phyloP scores from a whole-genome alignment of 2,329 filamentous ascomycete species.

The Simplicillium sp. region DNA sequence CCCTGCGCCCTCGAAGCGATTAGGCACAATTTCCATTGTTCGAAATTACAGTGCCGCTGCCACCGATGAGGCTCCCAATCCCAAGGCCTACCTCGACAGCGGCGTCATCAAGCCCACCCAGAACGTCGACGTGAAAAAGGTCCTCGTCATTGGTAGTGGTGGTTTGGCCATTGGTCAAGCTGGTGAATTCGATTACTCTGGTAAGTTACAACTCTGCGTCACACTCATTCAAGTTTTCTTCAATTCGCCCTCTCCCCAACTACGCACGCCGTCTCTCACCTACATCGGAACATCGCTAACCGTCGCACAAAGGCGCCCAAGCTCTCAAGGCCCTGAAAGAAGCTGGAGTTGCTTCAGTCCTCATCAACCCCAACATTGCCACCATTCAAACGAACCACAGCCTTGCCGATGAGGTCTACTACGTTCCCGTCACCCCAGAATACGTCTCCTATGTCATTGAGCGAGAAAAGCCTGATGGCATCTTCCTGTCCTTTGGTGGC shows the following conservation, averaged over 20 bases:
- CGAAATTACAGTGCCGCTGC: constrained; percentile 31
- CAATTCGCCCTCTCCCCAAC: constrained; percentile 3
- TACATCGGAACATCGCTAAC: not conserved
- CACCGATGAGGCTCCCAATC: constrained; percentile 63
- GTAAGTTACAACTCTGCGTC: constrained; percentile 48
- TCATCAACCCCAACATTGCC: constrained; percentile 97
- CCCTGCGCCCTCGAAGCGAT: constrained; percentile 28
- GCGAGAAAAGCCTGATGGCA: constrained; percentile 88
- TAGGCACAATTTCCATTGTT: constrained; percentile 35
- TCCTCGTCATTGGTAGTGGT: constrained; percentile 90
- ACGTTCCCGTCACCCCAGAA: constrained; percentile 93
- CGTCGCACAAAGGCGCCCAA: constrained; percentile 62
- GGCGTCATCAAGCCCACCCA: constrained; percentile 73
- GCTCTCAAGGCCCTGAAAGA: constrained; percentile 96
- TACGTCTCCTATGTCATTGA: constrained; percentile 98
- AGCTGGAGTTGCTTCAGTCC: constrained; percentile 79
- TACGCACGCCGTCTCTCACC: not conserved
- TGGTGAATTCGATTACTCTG: constrained; percentile 97
- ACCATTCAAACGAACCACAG: constrained; percentile 97
- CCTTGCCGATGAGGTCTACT: constrained; percentile 95
- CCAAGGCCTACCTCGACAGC: constrained; percentile 82
- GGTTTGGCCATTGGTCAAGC: constrained; percentile 95
- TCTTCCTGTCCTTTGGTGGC: constrained; percentile 94
- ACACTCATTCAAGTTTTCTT: no score
- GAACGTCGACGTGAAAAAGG: constrained; percentile 88